Evolutionary conservation across 495 filamentous ascomycete genomes (phyloP), one percentile per base, ranked within the genome.

Genomic region (Tricharina praecox): DNA sequence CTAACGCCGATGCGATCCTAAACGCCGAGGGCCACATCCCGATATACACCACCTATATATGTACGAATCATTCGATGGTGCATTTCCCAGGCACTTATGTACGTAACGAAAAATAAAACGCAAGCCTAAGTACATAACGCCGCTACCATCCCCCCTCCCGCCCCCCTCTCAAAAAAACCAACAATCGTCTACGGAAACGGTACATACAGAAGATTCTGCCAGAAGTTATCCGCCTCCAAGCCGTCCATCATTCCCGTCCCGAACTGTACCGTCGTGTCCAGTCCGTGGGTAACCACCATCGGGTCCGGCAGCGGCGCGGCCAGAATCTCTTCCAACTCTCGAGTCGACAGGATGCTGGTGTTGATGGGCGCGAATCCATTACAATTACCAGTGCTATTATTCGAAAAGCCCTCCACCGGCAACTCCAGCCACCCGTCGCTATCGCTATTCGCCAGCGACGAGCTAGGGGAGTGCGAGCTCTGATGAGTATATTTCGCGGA

Each of bases 181-280:
- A n/a, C n/a, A n/a, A n/a, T n/a, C n/a, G n/a, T n/a, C n/a, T n/a
- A 37, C 34, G 8, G 34, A 37, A 37, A 43, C 10, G 58, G 56
- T n/a, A 59, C 56, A 25, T 53, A 54, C 43, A 59, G 54, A 44
- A 59, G 49, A 48, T 58, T 59, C 39, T 59, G 56, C 56, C 56
- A 59, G 41, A 59, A 59, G 21, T 49, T 53, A 37, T 59, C 56
- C 8, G 49, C 43, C 49, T 46, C 47, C 18, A 30, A 21, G 5
- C 50, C 25, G 41, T 45, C 34, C 49, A 56, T 47, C 32, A 59
- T 46, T 18, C 9, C 43, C 8, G 4, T 21, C 7, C 43, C 28
- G 28, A 32, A 43, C 20, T 43, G 39, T 4, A 43, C 11, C 20
- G 19, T 39, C 5, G 36, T 21, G 19, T 16, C 36, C 5, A 15